Evolutionary conservation across 164 flowering plant species (phyloP), one percentile per base, ranked within the genome.

Genomic region (Vitis vinifera): DNA sequence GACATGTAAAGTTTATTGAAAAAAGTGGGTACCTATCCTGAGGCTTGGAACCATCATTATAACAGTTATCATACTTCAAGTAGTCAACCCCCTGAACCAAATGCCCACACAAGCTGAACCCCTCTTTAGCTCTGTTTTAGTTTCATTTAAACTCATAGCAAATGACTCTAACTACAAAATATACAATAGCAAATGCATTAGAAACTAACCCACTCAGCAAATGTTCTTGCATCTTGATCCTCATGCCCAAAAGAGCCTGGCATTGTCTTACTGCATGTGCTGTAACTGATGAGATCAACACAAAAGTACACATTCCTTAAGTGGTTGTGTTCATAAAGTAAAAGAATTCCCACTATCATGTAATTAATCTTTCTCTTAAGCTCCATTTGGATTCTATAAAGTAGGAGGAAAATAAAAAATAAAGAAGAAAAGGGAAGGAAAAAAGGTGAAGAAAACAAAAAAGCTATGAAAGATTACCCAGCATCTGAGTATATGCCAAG

Each of bases 51-150:
- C 80, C 86, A 64, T 71, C 77, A 71, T 79, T 55, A 64, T 79
- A 65, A 68, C 88, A 85, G 69, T 85, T 85, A 68, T 85, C 88
- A 56, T 85, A 85, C 65, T 85, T 85, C 80, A 85, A 79, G 76
- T 83, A 85, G 52, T 85, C 88, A 17, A 85, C 60, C 4, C 81
- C 84, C 88, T 84, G 37, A 16, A 59, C 30, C 65, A 78, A 51
- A 70, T 29, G 11, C 9, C 63, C 31, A 3, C 17, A 16, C 10
- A 53, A 51, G 48, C 58, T 31, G 16, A 52, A 52, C 15, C 30
- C 16, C 2, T 23, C 7, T 12, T 52, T 30, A 4, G 12, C 1
- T 27, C 50, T 27, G 19, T 13, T 16, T 15, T 29, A 6, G 31
- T 8, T 58, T 66, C 37, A 37, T 37, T 6, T 37, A 37, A 37